Evolutionary conservation across 139 green algal genomes (phyloP), one percentile per base, ranked within the genome.

Genomic region (Volvox africanus): DNA sequence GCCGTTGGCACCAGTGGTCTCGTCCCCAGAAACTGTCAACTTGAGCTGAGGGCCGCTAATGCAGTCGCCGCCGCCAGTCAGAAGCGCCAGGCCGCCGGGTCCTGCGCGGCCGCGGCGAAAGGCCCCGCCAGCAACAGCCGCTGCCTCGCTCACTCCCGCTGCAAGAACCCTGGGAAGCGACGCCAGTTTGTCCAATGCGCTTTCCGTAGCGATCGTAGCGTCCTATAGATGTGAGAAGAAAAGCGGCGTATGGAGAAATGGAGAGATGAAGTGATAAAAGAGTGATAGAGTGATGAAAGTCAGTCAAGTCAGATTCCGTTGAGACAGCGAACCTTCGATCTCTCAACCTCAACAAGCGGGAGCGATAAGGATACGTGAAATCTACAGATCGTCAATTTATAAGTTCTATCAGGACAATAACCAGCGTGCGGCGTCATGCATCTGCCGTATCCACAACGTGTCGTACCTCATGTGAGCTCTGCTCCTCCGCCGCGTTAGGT

Each of bases 151-250:
- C 24, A 89, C n/a, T 18, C 84, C 32, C 11, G 84, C 68, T 0
- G 85, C 85, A 17, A 89, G n/a, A 30, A 65, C 83, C 13, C 28
- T 11, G 1, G 83, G 83, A 67, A 89, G 83, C 6, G 3, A 17
- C 6, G 85, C 44, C 69, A 89, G 28, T 30, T 89, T 89, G 85
- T 89, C 69, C 37, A 89, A 28, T 12, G 85, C 68, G 37, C 16
- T 68, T 30, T 89, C 85, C n/a, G 82, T 44, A 11, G 21, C 69
- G 16, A 20, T 37, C 5, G 85, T 71, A 0, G 78, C 69, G 26
- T 89, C 85, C 85, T 89, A 37, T 18, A 21, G 33, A 32, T 24
- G 14, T 12, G 1, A 68, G 2, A 17, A 68, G 44, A 44, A 75
- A 19, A 1, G 26, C 1, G 26, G 73, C 28, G 26, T 22, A 18